Evolutionary conservation across 2,329 filamentous ascomycete species (phyloP).

Genomic region (Trichoderma guizhouense): DNA sequence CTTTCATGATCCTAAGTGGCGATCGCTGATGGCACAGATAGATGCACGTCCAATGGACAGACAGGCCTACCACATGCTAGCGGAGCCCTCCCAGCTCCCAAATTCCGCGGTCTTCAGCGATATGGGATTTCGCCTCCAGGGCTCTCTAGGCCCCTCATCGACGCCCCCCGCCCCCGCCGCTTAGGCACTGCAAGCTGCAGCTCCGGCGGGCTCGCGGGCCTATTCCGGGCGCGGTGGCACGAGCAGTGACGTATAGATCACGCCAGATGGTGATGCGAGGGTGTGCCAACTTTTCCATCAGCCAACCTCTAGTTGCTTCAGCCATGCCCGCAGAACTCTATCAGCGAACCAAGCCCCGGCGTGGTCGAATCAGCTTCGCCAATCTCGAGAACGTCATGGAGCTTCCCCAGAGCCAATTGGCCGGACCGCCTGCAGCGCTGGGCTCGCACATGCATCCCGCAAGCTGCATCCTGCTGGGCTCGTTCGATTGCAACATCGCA

Average conservation of each 20-base stretch:
- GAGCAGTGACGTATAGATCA: slow-evolving; percentile 14
- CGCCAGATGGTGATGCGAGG: slow-evolving; percentile 14
- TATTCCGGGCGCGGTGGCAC: background rate
- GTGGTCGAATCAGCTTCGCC: slow-evolving; percentile 15
- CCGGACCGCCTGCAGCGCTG: background rate
- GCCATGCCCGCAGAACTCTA: background rate
- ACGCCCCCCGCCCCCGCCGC: background rate
- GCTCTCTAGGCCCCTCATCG: background rate
- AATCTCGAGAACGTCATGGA: slow-evolving; percentile 6
- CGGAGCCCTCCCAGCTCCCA: background rate
- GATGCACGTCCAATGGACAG: background rate
- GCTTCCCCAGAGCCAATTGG: background rate
- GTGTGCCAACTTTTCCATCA: slow-evolving; percentile 15
- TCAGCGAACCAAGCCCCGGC: background rate
- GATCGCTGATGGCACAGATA: background rate
- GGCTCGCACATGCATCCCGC: background rate
- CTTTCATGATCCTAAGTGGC: background rate
- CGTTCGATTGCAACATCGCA: slow-evolving; percentile 14
- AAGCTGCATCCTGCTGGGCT: slow-evolving; percentile 4
- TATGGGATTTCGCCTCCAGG: background rate
- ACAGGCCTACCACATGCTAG: slow-evolving; percentile 11
- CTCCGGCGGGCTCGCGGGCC: background rate
- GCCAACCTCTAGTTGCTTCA: background rate
- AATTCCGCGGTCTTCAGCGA: background rate
- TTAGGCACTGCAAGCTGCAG: background rate